Percentiles rank a stretch among this genome's conserved stretches.
phyloP scores from a whole-genome alignment of 176 grass and related monocot genomes.

The Zizania latifolia region DNA sequence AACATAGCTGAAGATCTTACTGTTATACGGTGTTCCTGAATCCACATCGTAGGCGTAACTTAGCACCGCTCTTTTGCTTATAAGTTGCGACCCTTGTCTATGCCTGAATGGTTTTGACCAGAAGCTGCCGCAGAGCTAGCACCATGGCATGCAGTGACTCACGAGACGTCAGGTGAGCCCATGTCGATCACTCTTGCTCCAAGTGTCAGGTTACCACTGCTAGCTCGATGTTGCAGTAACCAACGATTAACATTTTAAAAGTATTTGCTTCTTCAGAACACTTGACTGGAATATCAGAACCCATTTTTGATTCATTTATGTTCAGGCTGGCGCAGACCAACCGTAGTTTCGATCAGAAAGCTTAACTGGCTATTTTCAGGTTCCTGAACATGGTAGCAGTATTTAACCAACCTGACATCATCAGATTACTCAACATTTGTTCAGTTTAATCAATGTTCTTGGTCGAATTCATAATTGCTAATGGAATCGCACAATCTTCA shows the following conservation, averaged over 20 bases:
- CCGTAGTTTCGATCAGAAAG: too few relatives aligned
- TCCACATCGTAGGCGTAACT: conserved; percentile 25
- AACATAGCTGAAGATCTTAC: conserved; percentile 6
- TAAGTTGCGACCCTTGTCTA: conserved; percentile 31
- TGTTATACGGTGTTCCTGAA: conserved; percentile 1
- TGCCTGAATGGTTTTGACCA: background rate
- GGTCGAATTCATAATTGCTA: background rate
- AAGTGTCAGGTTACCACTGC: conserved; percentile 9
- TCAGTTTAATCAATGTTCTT: background rate
- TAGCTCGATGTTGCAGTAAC: background rate
- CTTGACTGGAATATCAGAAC: too few relatives aligned
- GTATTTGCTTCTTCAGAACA: background rate
- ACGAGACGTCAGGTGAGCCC: conserved; percentile 66
- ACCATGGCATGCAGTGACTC: conserved; percentile 46
- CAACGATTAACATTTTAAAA: background rate
- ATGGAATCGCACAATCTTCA: too few relatives aligned
- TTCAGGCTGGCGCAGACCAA: too few relatives aligned
- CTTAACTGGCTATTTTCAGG: background rate
- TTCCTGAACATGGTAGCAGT: background rate
- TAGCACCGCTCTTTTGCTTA: conserved; percentile 18
- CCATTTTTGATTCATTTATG: too few relatives aligned
- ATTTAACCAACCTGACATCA: background rate
- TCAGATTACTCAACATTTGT: background rate
- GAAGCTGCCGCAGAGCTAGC: background rate
- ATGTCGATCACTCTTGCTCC: background rate